Base-by-base conservation (phyloP, 257 asterid species). In the Primulina tabacum region DNA sequence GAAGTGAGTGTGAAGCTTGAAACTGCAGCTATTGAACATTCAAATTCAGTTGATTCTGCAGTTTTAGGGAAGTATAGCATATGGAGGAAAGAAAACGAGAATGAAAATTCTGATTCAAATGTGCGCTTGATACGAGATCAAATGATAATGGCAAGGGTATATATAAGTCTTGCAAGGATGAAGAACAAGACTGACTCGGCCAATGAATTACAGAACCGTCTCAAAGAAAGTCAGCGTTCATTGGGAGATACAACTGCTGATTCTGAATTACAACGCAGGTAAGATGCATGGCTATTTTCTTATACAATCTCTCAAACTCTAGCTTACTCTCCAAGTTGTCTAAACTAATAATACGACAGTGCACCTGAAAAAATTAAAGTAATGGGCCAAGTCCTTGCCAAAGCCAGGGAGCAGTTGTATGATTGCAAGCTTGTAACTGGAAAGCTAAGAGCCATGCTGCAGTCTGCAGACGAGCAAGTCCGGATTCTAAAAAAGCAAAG, bases 391-490 rank as follows among this genome's bases (percentile, higher is more conserved):
- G 88, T 85, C 59, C 88, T 94, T 74, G 74, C 96, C 30, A 87
- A 88, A 77, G 96, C 97, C 33, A 89, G 88, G 80, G 97, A 91
- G 82, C 95, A 85, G 78, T 78, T 91, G 76, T 94, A 91, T 47
- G 89, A 88, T 82, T 91, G 99, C 86, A 89, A 91, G 77, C 89
- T 91, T 43, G 97, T 94, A 69, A 94, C 97, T 0, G 95, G 86
- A 60, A 91, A 94, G 87, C 88, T 91, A 52, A 85, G 97, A 86
- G 99, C 97, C 69, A 91, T 94, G 97, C 86, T 91, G 70, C 99
- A 91, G 78, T 87, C 96, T 76, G 96, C 99, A 0, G 99, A 94
- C 76, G 99, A 91, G 82, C 97, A 94, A 88, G 97, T 94, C 65
- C 83, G 99, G 81, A 83, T 89, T 80, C 88, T 89, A 80, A 94